Base-by-base conservation (phyloP, 78 protist species). In the Neovahlkampfia damariscottae region DNA sequence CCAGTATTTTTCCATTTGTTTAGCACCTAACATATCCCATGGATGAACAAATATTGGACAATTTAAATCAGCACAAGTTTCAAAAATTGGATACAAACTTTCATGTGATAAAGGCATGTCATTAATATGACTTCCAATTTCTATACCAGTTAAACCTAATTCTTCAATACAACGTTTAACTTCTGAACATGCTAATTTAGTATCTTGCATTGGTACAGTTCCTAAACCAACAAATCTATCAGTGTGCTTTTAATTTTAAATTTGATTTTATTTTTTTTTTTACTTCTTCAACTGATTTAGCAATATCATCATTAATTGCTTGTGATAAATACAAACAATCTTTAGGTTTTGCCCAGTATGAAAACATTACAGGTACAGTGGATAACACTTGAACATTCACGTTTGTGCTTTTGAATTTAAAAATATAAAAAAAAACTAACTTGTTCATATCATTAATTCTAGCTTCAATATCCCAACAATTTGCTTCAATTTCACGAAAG, bases 251-350 rank as follows among this genome's bases (percentile, higher is more conserved):
- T 74, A 32, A 27, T 76, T 80, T 0, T 83, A 88, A 1, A 58
- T 74, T 34, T 92, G 91, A 5, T n/a, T n/a, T n/a, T n/a, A n/a
- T n/a, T n/a, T n/a, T n/a, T n/a, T n/a, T n/a, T n/a, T n/a, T n/a
- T n/a, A n/a, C n/a, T n/a, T n/a, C n/a, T n/a, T n/a, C n/a, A n/a
- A n/a, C n/a, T n/a, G n/a, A n/a, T n/a, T n/a, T n/a, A n/a, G n/a
- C n/a, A n/a, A 94, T 35, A 74, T 94, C 88, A 59, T 94, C 96
- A 81, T 94, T 94, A 28, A 94, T 84, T 50, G 76, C 87, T n/a
- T 74, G 74, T 7, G 91, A 2, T 38, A 90, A 38, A 59, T 82
- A 86, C 58, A 89, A 67, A 6, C 89, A 83, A 73, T 91, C 92
- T 41, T 39, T 2, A 41, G 90, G 84, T 74, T 91, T 88, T 1